These are phyloP conservation scores for Acmispon strigosus DNA, from an alignment of 306 rosid species.

Conservation along the genomic window DNA sequence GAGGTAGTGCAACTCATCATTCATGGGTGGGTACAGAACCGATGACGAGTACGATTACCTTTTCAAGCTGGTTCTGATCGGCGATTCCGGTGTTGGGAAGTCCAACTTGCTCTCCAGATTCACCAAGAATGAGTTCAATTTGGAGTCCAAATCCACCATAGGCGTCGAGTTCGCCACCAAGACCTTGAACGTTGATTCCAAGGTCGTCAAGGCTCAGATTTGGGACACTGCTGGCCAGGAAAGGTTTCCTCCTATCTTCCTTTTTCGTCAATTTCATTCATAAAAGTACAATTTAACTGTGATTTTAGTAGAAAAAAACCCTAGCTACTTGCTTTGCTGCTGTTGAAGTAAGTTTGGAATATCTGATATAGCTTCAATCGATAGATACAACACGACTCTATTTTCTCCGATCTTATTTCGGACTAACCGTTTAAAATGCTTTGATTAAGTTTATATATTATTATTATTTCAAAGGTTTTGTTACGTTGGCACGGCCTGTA, in stretches of 20 bases:
- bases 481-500: not conserved
- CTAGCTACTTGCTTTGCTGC: too few species aligned
- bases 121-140: conserved; percentile 76
- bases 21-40: conserved; percentile 53
- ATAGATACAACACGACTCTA: too few species aligned
- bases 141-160: conserved; percentile 87
- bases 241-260: conserved; percentile 33
- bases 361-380: too few species aligned
- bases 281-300: too few species aligned
- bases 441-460: not conserved
- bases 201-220: conserved; percentile 77
- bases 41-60: conserved; percentile 80
- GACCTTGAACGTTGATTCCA: conserved; percentile 56
- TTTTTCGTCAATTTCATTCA: not conserved
- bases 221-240: conserved; percentile 97
- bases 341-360: too few species aligned
- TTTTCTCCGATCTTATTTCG: not conserved
- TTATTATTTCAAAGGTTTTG: not conserved
- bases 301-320: too few species aligned
- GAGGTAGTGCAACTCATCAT: too few species aligned
- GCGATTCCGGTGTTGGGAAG: conserved; percentile 88
- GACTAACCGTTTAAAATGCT: not conserved
- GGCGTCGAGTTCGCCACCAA: conserved; percentile 87
- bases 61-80: conserved; percentile 79
- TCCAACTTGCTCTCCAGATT: conserved; percentile 77